Evolutionary conservation across 768 basidiomycete species (phyloP).

Genomic region (Strobilomyces echinocephalus): DNA sequence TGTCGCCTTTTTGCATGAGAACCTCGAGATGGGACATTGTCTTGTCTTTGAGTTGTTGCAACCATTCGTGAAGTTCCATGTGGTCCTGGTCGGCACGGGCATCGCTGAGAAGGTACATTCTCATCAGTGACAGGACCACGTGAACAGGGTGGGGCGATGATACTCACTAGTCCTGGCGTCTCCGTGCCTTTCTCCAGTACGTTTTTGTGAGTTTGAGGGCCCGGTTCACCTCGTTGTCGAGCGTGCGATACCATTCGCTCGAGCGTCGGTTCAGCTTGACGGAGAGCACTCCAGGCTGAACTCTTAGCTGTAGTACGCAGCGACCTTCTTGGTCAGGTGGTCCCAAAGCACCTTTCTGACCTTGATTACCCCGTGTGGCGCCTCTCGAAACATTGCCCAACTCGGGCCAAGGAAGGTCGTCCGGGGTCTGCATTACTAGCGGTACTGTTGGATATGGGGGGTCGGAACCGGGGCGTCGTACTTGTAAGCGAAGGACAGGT

Average conservation of each 20-base stretch:
- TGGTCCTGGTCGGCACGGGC: constrained; percentile 83
- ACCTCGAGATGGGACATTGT: constrained; percentile 85
- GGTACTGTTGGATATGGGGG: constrained; percentile 4
- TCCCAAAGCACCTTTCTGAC: constrained; percentile 75
- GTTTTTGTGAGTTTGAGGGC: constrained; percentile 83
- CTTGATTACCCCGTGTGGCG: constrained; percentile 81
- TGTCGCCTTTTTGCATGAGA: constrained; percentile 84
- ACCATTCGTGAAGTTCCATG: constrained; percentile 85
- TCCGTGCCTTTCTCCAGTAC: constrained; percentile 77
- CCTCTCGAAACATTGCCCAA: constrained; percentile 81
- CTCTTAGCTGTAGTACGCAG: constrained; percentile 70
- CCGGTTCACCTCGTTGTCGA: constrained; percentile 74
- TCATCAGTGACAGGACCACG: constrained; percentile 4
- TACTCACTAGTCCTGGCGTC: constrained; percentile 65
- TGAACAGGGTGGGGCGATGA: neutral
- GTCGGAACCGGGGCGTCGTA: constrained; percentile 4
- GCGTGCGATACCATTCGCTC: constrained; percentile 77
- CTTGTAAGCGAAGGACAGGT: constrained; percentile 3
- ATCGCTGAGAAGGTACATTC: constrained; percentile 34
- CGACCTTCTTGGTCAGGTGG: constrained; percentile 72
- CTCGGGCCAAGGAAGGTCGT: constrained; percentile 85
- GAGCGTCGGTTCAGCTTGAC: constrained; percentile 70
- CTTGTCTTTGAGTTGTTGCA: constrained; percentile 83
- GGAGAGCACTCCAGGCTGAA: constrained; percentile 77
- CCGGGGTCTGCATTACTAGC: constrained; percentile 39